Percentiles rank a stretch among this genome's conserved stretches.
These are phyloP conservation scores for Cyberlindnera samutprakarnensis DNA, from an alignment of 805 yeast genomes.

Conservation along the genomic window DNA sequence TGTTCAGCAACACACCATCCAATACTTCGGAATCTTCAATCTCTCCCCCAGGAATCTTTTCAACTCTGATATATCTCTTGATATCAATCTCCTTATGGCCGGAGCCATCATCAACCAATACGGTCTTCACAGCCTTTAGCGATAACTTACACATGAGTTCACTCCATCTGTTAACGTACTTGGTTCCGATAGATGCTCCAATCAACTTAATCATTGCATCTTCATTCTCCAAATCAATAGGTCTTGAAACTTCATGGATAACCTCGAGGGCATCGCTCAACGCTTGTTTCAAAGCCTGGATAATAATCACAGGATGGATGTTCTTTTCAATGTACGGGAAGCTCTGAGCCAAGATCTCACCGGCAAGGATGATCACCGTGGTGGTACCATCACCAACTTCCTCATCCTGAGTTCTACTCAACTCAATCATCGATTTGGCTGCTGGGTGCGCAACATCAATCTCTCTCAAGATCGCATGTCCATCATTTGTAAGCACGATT, in stretches of 20 bases:
- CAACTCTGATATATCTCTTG: slow-evolving; percentile 88
- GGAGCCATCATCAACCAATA: slow-evolving; percentile 50
- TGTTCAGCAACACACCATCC: slow-evolving; percentile 88
- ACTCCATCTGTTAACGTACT: slow-evolving; percentile 87
- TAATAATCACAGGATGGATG: slow-evolving; percentile 94
- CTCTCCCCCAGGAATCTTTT: slow-evolving; percentile 97
- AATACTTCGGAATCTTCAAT: slow-evolving; percentile 82
- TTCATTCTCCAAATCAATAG: slow-evolving; percentile 80
- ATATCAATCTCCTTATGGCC: slow-evolving; percentile 77
- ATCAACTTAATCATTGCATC: slow-evolving; percentile 81
- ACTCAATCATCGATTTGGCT: slow-evolving; percentile 96
- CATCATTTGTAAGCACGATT: slow-evolving; percentile 93
- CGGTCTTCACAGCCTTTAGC: slow-evolving; percentile 80
- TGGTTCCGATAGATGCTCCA: slow-evolving; percentile 91
- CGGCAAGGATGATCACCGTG: slow-evolving; percentile 92
- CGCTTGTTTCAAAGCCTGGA: slow-evolving; percentile 89
- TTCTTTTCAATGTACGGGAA: slow-evolving; percentile 91
- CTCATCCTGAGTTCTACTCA: slow-evolving; percentile 95
- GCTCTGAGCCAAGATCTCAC: slow-evolving; percentile 92
- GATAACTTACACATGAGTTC: slow-evolving; percentile 86
- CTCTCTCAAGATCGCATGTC: slow-evolving; percentile 96
- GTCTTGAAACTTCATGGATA: slow-evolving; percentile 73
- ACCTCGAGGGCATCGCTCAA: slow-evolving; percentile 84
- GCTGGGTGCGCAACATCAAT: slow-evolving; percentile 98
- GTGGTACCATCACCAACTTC: slow-evolving; percentile 99